Percentiles rank a stretch among this genome's conserved stretches.
These are phyloP conservation scores for Termitomyces sp. DNA, from an alignment of 768 basidiomycete genomes.

Conservation along the genomic window DNA sequence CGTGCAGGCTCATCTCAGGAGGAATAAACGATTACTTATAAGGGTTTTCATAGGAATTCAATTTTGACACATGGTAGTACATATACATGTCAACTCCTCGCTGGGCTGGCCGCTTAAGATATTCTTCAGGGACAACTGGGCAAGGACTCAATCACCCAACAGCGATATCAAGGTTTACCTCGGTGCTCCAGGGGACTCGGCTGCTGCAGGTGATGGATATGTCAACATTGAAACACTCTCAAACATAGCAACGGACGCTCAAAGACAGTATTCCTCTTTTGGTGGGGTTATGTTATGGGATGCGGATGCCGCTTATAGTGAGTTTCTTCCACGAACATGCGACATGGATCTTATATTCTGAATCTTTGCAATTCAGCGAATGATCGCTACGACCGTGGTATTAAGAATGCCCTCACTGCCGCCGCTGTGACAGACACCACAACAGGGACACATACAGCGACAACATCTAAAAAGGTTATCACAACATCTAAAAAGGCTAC, in stretches of 20 bases:
- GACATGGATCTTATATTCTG: neutral
- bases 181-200: slow-evolving; percentile 47
- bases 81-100: slow-evolving; percentile 14
- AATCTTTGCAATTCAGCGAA: slow-evolving; percentile 27
- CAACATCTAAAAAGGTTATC: too few relatives aligned
- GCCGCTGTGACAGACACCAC: slow-evolving; percentile 7
- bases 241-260: slow-evolving; percentile 35
- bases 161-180: slow-evolving; percentile 53
- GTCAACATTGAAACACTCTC: slow-evolving; percentile 38
- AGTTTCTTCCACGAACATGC: slow-evolving; percentile 22
- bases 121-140: slow-evolving; percentile 49
- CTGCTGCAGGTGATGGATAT: slow-evolving; percentile 49
- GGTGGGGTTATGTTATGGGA: slow-evolving; percentile 53
- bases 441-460: neutral
- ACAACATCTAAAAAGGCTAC: too few relatives aligned
- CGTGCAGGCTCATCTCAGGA: slow-evolving; percentile 6
- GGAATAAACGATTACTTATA: neutral
- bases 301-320: slow-evolving; percentile 33
- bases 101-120: neutral
- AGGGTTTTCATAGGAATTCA: slow-evolving; percentile 33
- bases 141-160: slow-evolving; percentile 52
- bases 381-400: slow-evolving; percentile 40
- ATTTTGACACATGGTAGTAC: slow-evolving; percentile 46
- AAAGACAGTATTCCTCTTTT: slow-evolving; percentile 50
- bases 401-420: slow-evolving; percentile 40